Evolutionary conservation across 495 filamentous ascomycete species (phyloP).

Genomic region (Pyrenula massariospora): DNA sequence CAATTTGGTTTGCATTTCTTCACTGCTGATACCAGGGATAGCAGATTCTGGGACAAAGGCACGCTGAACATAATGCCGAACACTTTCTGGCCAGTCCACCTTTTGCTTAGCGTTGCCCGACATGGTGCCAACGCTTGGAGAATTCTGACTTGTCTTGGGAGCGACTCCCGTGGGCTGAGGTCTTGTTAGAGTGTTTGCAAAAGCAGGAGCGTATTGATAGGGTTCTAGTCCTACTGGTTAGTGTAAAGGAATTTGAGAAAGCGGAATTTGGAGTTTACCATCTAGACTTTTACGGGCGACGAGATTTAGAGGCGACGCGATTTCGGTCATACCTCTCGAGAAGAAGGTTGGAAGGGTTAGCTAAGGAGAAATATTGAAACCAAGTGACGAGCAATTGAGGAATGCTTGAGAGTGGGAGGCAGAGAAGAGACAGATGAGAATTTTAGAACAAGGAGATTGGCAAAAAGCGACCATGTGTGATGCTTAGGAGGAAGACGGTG

Average conservation of each 20-base stretch:
- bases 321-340: neutral
- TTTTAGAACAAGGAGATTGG: too few species aligned
- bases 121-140: neutral
- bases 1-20: constrained; percentile 72
- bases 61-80: constrained; percentile 74
- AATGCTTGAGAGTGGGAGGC: too few species aligned
- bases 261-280: neutral
- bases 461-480: too few species aligned
- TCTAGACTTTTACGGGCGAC: neutral
- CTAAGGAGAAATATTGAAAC: too few species aligned
- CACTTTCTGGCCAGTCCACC: constrained; percentile 62
- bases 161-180: neutral
- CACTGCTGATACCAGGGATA: constrained; percentile 46
- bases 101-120: constrained; percentile 22
- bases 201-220: neutral
- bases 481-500: too few species aligned
- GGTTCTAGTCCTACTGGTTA: too few species aligned
- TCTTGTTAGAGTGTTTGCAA: neutral
- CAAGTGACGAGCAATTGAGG: too few species aligned
- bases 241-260: too few species aligned
- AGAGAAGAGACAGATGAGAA: too few species aligned
- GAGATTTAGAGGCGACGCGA: neutral
- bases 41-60: constrained; percentile 64
- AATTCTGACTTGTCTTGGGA: neutral
- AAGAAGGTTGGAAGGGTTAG: too few species aligned